Base-by-base conservation (phyloP, 305 asterid species). In the Caryopteris hybrid region DNA sequence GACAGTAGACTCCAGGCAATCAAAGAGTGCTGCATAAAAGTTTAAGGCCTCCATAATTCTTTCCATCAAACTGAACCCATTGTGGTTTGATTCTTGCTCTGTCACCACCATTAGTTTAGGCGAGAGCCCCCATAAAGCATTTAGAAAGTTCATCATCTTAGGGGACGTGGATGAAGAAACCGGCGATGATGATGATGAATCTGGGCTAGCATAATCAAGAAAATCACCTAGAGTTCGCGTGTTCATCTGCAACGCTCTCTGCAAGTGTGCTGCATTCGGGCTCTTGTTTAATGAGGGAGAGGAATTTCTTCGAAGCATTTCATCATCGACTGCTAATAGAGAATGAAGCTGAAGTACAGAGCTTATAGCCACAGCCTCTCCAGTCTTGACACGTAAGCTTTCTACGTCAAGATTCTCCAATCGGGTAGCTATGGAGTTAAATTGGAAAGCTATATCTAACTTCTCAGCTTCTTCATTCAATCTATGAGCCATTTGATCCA, bases 1-100 rank as follows among this genome's bases (percentile, higher is more conserved):
- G 34, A 83, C 23, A 0, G 84, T 83, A 1, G 84, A 84, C 47
- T 88, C 93, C 77, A 88, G 74, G 84, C 96, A 83, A 64, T 88
- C 96, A 46, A 88, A 88, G 8, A 88, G 74, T 6, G 96, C 86
- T 1, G 91, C 93, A 11, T 88, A 88, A 46, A 60, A 88, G 36
- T 84, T 78, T 18, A 88, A 64, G 0, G 96, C 84, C 61, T 88
- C 93, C 20, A 74, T 74, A 12, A 84, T 76, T 68, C 96, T 81
- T 51, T 88, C 93, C 86, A 83, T 84, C 66, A 86, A 48, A 6
- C 29, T 80, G 41, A 4, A 17, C 45, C 83, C 84, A 3, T 80
- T 86, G 61, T 84, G 91, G 74, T 83, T 83, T n/a, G 88, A 78
- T 69, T 88, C 96, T 77, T 88, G 93, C 83, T 88, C 93, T 0